A percentile compares a stretch with the other conserved stretches of the same genome.
These are phyloP conservation scores for Penicilliopsis zonata DNA, from an alignment of 495 filamentous ascomycete species.

Conservation along the genomic window DNA sequence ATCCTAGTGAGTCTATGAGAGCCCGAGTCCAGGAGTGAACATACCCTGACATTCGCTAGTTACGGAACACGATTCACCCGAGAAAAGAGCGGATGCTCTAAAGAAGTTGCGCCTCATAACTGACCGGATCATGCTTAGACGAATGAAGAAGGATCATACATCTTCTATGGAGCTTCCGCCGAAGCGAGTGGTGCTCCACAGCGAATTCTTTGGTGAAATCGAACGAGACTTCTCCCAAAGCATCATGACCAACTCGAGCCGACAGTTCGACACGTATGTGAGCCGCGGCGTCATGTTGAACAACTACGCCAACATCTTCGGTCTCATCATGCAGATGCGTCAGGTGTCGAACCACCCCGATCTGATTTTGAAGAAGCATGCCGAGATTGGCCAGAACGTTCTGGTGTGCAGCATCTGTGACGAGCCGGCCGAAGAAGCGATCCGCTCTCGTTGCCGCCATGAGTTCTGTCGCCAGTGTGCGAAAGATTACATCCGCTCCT, in stretches of 20 bases:
- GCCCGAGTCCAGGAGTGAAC: conserved; percentile 1
- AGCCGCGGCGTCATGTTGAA: conserved; percentile 89
- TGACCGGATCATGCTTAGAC: conserved; percentile 84
- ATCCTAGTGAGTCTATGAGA: conserved; percentile 46
- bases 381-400: conserved; percentile 76
- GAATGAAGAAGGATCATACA: conserved; percentile 83
- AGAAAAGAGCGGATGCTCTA: conserved; percentile 53
- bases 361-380: conserved; percentile 77
- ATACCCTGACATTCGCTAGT: conserved; percentile 14
- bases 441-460: conserved; percentile 82
- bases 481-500: conserved; percentile 68
- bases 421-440: conserved; percentile 87
- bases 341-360: conserved; percentile 95
- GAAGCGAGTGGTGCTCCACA: conserved; percentile 82
- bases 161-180: conserved; percentile 89
- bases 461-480: conserved; percentile 91
- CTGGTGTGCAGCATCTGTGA: conserved; percentile 90
- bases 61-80: conserved; percentile 36
- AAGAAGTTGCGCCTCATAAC: conserved; percentile 74
- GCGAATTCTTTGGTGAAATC: conserved; percentile 90
- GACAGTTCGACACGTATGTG: conserved; percentile 91
- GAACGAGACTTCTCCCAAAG: conserved; percentile 91
- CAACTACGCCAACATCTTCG: conserved; percentile 78
- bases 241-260: conserved; percentile 80
- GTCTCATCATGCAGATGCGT: conserved; percentile 94